These are phyloP conservation scores for Aspergillus hiratsukae DNA, from an alignment of 2,329 filamentous ascomycete genomes.

Conservation along the genomic window DNA sequence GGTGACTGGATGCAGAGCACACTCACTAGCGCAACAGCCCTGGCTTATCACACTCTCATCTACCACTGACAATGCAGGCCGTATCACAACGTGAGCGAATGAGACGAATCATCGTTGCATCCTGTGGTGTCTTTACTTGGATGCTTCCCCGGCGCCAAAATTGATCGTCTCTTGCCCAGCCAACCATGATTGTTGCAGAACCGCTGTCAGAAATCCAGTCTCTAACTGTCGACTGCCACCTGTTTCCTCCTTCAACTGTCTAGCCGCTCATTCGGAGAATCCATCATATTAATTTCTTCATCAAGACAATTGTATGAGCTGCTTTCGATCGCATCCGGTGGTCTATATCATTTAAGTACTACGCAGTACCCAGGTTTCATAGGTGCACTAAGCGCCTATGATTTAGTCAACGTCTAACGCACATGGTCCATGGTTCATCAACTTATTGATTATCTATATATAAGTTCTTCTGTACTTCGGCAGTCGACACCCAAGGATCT, in stretches of 20 bases:
- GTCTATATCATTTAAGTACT: neutral
- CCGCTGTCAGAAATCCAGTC: constrained; percentile 14
- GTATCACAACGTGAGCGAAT: constrained; percentile 17
- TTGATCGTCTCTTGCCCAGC: constrained; percentile 21
- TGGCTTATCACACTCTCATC: constrained; percentile 27
- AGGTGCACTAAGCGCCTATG: neutral
- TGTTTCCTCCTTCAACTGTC: neutral
- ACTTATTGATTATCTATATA: neutral
- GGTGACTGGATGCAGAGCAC: constrained; percentile 24
- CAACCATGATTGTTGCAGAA: constrained; percentile 27
- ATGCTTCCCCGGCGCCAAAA: constrained; percentile 23
- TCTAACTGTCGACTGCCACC: neutral
- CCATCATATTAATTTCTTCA: neutral
- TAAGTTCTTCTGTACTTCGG: neutral
- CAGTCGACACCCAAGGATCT: neutral
- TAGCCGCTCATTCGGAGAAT: neutral
- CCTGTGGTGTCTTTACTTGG: constrained; percentile 18
- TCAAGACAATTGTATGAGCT: neutral
- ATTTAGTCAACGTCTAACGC: too few species aligned
- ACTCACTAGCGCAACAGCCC: constrained; percentile 18
- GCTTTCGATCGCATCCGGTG: neutral
- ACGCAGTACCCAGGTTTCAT: too few species aligned
- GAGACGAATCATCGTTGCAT: constrained; percentile 11
- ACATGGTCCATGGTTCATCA: neutral
- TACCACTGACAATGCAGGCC: constrained; percentile 14